phyloP scores from a whole-genome alignment of 768 basidiomycete genomes.

The Leccinum disarticulatum region DNA sequence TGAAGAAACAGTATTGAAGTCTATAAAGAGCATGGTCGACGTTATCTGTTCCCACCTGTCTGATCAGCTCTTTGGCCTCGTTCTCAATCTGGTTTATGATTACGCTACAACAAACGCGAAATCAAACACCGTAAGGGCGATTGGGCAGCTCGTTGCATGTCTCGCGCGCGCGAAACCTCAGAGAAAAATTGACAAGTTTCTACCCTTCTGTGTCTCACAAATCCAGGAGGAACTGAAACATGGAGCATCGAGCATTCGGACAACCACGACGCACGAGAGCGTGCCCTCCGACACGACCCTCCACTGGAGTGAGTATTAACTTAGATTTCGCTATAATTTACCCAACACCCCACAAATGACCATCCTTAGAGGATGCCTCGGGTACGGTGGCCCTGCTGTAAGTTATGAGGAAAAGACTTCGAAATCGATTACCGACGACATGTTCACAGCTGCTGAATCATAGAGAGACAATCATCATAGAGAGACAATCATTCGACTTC shows the following conservation, averaged over 20 bases:
- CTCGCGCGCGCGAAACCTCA: constrained; percentile 77
- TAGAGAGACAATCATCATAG: constrained; percentile 66
- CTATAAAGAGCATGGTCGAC: constrained; percentile 78
- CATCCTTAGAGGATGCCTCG: constrained; percentile 80
- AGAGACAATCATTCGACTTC: constrained; percentile 57
- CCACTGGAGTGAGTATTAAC: constrained; percentile 76
- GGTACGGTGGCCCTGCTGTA: constrained; percentile 66
- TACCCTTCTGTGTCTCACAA: constrained; percentile 72
- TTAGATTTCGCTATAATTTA: constrained; percentile 1
- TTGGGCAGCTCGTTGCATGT: constrained; percentile 84
- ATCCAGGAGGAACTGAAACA: constrained; percentile 85
- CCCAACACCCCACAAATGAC: constrained; percentile 40
- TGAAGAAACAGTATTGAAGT: constrained; percentile 73
- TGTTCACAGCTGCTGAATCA: constrained; percentile 63
- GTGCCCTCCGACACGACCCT: constrained; percentile 85
- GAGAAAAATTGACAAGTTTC: constrained; percentile 75
- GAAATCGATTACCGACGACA: neutral
- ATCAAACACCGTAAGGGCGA: constrained; percentile 87
- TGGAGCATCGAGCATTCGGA: constrained; percentile 85
- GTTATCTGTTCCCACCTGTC: constrained; percentile 72
- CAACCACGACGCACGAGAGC: constrained; percentile 71
- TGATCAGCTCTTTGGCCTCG: constrained; percentile 74
- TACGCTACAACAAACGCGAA: constrained; percentile 89
- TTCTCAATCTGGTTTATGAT: constrained; percentile 79
- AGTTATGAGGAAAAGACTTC: constrained; percentile 22